These are phyloP conservation scores for Paracoccidioides brasiliensis DNA, from an alignment of 2,329 filamentous ascomycete genomes.

Conservation along the genomic window DNA sequence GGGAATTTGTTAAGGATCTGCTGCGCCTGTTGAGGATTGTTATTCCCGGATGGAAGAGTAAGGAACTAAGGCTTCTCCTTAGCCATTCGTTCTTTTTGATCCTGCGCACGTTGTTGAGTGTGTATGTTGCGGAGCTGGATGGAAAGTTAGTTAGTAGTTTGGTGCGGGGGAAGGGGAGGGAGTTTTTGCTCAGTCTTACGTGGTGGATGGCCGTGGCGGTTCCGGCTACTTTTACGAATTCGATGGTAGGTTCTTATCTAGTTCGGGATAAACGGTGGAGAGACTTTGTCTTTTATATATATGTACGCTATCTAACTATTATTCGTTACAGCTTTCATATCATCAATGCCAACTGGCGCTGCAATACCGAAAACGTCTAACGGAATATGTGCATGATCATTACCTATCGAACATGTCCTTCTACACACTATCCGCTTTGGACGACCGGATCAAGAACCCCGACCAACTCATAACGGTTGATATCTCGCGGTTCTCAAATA, in stretches of 20 bases:
- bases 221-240: constrained; percentile 95
- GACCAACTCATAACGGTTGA: constrained; percentile 96
- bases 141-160: constrained; percentile 83
- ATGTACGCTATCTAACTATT: neutral
- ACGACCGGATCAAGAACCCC: constrained; percentile 96
- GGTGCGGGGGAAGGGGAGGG: constrained; percentile 78
- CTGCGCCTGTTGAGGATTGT: constrained; percentile 71
- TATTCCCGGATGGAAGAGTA: constrained; percentile 78
- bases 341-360: constrained; percentile 91
- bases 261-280: neutral
- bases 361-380: constrained; percentile 83
- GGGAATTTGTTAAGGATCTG: constrained; percentile 70
- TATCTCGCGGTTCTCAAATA: constrained; percentile 91
- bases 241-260: constrained; percentile 57
- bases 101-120: constrained; percentile 75
- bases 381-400: constrained; percentile 87
- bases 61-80: constrained; percentile 71
- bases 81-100: constrained; percentile 92
- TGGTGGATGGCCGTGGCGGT: constrained; percentile 99
- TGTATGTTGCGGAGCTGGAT: constrained; percentile 94
- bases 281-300: neutral
- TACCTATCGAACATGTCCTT: constrained; percentile 98
- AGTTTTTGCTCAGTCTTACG: constrained; percentile 74
- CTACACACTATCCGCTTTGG: constrained; percentile 86
- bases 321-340: constrained; percentile 63